These are phyloP conservation scores for Chalciporus piperatoides DNA, from an alignment of 1,284 basidiomycete genomes.

Conservation along the genomic window DNA sequence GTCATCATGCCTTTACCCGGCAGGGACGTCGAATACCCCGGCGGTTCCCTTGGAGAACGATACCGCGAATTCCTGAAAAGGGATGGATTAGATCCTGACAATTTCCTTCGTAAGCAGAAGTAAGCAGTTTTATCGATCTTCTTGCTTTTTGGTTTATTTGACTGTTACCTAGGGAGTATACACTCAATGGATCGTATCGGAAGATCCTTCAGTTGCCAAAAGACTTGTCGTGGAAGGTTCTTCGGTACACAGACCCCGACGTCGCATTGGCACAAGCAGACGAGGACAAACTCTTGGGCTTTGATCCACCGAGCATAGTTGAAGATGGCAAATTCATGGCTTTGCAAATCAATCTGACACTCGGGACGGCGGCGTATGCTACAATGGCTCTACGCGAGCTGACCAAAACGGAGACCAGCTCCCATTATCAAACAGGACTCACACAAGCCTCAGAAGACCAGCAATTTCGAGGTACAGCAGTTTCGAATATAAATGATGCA, in stretches of 20 bases:
- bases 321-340: constrained; percentile 81
- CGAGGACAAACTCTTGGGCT: constrained; percentile 84
- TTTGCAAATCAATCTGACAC: constrained; percentile 73
- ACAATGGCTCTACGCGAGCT: constrained; percentile 95
- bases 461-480: constrained; percentile 56
- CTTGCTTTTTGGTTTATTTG: constrained; percentile 5
- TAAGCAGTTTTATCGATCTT: constrained; percentile 31
- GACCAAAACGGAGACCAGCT: constrained; percentile 89
- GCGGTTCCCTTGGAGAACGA: constrained; percentile 74
- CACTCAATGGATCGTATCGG: constrained; percentile 89
- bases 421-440: constrained; percentile 78
- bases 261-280: constrained; percentile 90
- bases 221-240: constrained; percentile 74
- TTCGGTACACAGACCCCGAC: constrained; percentile 92
- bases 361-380: constrained; percentile 89
- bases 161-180: constrained; percentile 70
- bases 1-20: constrained; percentile 96
- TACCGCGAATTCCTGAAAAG: constrained; percentile 77
- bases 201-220: constrained; percentile 85
- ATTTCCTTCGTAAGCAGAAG: constrained; percentile 87
- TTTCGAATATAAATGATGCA: constrained; percentile 29
- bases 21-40: constrained; percentile 86
- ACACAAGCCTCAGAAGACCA: constrained; percentile 84
- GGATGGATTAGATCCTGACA: constrained; percentile 86
- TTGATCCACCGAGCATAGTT: constrained; percentile 64